Percentiles rank a stretch among this genome's conserved stretches.
These are phyloP conservation scores for Lactarius pseudohatsudake DNA, from an alignment of 768 basidiomycete species.

Conservation along the genomic window DNA sequence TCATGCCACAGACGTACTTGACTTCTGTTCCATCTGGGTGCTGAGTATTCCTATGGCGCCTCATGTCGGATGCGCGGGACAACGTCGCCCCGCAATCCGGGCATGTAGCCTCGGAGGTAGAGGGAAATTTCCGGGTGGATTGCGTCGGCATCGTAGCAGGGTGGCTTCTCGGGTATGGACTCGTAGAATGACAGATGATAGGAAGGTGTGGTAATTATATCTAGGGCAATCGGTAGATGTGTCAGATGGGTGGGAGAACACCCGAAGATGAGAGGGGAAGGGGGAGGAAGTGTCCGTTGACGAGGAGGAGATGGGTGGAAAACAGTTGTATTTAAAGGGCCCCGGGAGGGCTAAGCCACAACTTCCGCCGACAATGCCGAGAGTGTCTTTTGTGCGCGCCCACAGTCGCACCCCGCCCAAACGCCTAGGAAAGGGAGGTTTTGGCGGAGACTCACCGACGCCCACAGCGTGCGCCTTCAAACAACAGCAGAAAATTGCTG, in stretches of 20 bases:
- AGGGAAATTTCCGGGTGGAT: not conserved
- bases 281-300: not conserved
- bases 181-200: not conserved
- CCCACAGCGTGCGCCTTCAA: slow-evolving; percentile 16
- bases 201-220: not conserved
- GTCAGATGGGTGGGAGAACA: not conserved
- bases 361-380: slow-evolving; percentile 3
- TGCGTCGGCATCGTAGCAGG: not conserved
- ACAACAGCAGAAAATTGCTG: not conserved
- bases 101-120: slow-evolving; percentile 5
- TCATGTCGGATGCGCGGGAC: slow-evolving; percentile 14
- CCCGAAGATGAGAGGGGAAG: not conserved
- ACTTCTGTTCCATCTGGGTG: slow-evolving; percentile 13
- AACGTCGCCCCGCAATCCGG: slow-evolving; percentile 12
- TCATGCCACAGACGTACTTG: slow-evolving; percentile 16
- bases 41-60: slow-evolving; percentile 17
- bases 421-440: slow-evolving; percentile 14
- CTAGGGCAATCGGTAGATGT: not conserved
- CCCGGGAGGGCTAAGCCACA: not conserved
- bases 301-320: not conserved
- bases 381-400: slow-evolving; percentile 6
- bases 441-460: slow-evolving; percentile 4
- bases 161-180: not conserved
- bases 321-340: slow-evolving; percentile 17
- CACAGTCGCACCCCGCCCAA: slow-evolving; percentile 13